Conservation (phyloP, 768 basidiomycete species). For the Boletus subcaerulescens region DNA sequence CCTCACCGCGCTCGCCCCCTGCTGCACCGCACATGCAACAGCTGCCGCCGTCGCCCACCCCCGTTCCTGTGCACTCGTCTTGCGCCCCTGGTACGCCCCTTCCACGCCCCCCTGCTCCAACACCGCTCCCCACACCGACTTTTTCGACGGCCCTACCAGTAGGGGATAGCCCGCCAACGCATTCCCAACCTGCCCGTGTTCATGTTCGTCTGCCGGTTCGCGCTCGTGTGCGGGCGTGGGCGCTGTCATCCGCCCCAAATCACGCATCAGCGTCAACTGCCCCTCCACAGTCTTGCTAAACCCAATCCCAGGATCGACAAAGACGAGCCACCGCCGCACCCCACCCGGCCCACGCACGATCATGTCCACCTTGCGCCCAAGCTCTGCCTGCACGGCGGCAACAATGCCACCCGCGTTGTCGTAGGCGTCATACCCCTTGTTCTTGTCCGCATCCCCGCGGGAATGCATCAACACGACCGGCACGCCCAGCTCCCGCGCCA, state of each 20-base stretch:
- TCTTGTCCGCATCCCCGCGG: conserved; percentile 71
- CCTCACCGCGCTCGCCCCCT: conserved; percentile 67
- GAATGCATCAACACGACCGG: conserved; percentile 96
- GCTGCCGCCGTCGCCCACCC: conserved; percentile 78
- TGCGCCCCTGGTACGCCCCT: conserved; percentile 42
- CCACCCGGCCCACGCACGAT: conserved; percentile 69
- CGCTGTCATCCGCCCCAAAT: conserved; percentile 45
- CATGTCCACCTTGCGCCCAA: conserved; percentile 62
- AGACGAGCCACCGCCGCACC: conserved; percentile 81
- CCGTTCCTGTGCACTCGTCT: conserved; percentile 64
- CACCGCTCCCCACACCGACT: conserved; percentile 77
- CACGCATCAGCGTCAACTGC: conserved; percentile 66
- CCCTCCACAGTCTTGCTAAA: conserved; percentile 85
- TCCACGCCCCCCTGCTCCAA: conserved; percentile 45
- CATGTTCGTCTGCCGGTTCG: conserved; percentile 33
- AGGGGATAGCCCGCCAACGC: conserved; percentile 56
- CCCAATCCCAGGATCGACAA: conserved; percentile 90
- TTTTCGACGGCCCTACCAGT: conserved; percentile 78
- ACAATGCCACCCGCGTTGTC: conserved; percentile 46
- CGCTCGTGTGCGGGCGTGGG: conserved; percentile 39
- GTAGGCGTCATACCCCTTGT: conserved; percentile 64
- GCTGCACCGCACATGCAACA: conserved; percentile 70
- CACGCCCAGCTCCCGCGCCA: conserved; percentile 61
- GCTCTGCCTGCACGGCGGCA: conserved; percentile 65
- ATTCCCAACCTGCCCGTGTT: no score